phyloP scores from a whole-genome alignment of 257 asterid genomes.

The Solanum virginianum region DNA sequence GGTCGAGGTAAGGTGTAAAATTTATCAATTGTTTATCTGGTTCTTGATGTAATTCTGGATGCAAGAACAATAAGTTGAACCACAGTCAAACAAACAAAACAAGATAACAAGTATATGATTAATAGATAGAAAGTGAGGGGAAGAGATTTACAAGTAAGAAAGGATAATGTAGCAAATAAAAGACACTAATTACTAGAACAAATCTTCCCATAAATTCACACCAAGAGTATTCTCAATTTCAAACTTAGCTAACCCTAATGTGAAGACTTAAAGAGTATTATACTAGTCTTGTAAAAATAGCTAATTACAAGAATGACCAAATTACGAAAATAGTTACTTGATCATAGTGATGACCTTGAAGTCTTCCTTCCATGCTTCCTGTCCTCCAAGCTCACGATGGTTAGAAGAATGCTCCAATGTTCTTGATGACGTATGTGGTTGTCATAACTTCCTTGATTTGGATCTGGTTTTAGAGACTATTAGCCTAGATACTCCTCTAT shows the following conservation, averaged over 20 bases:
- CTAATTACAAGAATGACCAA: neutral
- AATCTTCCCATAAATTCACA: neutral
- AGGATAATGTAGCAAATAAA: neutral
- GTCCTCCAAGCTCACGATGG: too few species aligned
- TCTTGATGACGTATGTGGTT: neutral
- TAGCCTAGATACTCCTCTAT: neutral
- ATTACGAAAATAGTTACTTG: too few species aligned
- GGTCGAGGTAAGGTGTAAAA: conserved; percentile 62
- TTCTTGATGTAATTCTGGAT: neutral
- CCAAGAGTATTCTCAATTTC: neutral
- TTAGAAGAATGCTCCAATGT: neutral
- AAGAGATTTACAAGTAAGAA: neutral
- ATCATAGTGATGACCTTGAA: too few species aligned
- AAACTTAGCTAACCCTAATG: neutral
- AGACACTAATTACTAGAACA: neutral
- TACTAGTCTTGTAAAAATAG: neutral
- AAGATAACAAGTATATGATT: neutral
- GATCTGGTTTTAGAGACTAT: neutral
- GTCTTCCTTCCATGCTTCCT: too few species aligned
- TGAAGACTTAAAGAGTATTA: neutral
- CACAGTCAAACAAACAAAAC: neutral
- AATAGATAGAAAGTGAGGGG: neutral
- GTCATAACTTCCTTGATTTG: neutral
- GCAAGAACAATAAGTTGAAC: neutral
- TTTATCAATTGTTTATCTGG: neutral